Conservation (phyloP, 2,329 filamentous ascomycete species). For the Metarhizium sp. region DNA sequence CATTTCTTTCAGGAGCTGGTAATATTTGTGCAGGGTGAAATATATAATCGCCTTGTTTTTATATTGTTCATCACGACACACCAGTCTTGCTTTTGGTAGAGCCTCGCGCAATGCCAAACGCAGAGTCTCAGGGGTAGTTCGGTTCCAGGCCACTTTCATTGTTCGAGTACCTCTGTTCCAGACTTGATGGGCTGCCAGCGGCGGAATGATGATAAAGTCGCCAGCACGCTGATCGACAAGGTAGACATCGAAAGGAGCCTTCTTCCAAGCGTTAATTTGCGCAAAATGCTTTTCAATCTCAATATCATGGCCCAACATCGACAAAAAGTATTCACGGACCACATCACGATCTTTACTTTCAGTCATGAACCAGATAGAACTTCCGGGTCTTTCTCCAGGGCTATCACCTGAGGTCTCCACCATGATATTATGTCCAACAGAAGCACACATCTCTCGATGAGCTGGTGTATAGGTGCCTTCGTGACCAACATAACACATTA, state of each 20-base stretch:
- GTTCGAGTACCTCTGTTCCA: constrained; percentile 96
- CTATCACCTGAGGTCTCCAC: constrained; percentile 73
- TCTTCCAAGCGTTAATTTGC: constrained; percentile 90
- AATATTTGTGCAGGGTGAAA: constrained; percentile 76
- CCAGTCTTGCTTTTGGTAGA: constrained; percentile 76
- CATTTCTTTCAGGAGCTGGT: constrained; percentile 45
- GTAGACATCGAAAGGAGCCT: constrained; percentile 86
- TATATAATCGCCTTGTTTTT: constrained; percentile 97
- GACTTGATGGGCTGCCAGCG: constrained; percentile 89
- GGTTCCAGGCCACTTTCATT: constrained; percentile 97
- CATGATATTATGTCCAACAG: constrained; percentile 96
- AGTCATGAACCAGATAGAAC: constrained; percentile 98
- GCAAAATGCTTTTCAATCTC: constrained; percentile 97
- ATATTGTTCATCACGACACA: constrained; percentile 96
- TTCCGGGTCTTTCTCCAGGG: constrained; percentile 71
- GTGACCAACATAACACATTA: constrained; percentile 98
- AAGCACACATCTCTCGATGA: constrained; percentile 96
- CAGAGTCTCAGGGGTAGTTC: constrained; percentile 85
- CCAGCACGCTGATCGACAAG: constrained; percentile 84
- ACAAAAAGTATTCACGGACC: constrained; percentile 89
- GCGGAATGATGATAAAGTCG: constrained; percentile 89
- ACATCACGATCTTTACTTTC: constrained; percentile 85
- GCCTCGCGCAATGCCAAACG: constrained; percentile 80
- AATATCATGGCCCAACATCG: constrained; percentile 88
- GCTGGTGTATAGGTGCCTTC: constrained; percentile 95